Evolutionary conservation across 2,329 filamentous ascomycete genomes (phyloP), one percentile per base, ranked within the genome.

Genomic region (Madurella mycetomatis): DNA sequence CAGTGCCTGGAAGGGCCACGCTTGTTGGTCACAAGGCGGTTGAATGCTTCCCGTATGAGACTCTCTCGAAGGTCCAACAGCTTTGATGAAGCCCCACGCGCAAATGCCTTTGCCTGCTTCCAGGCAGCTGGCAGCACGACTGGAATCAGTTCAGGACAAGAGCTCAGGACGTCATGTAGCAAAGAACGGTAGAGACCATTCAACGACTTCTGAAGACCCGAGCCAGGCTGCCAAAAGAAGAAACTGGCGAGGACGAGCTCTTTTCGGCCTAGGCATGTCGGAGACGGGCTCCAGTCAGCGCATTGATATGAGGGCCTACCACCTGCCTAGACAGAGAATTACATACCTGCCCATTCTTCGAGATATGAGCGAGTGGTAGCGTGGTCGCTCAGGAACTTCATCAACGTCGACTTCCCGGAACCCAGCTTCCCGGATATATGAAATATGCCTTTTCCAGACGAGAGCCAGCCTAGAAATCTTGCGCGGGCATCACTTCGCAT

Each of bases 191-290:
- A 47, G 4, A 66, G 57, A 1, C 65, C 65, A 1, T 30, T 9
- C 7, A 61, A 42, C 0, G 56, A 61, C 41, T 54, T 62, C 46
- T 66, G 64, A 1, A 57, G 30, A 0, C 25, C 15, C 2, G 47
- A 54, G 3, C 62, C 65, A 1, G 53, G 55, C 15, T 58, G 64
- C 65, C 64, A 67, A 41, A 66, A 66, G 53, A 63, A 67, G 53
- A 63, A 67, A n/a, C 40, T 55, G 4, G 61, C 60, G 12, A 57
- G 17, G 1, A 65, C 51, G 8, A 65, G 49, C 4, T 53, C 40
- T 17, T 11, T 48, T 5, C n/a, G n/a, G 3, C 48, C 52, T 55
- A n/a, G n/a, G 5, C 7, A n/a, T 17, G 25, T 49, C 9, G 32
- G 37, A 13, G 15, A 41, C 9, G 25, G 25, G 25, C 25, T 25